A percentile compares a stretch with the other conserved stretches of the same genome.
phyloP scores from a whole-genome alignment of 1,284 basidiomycete species.

The Inonotus hispidus region DNA sequence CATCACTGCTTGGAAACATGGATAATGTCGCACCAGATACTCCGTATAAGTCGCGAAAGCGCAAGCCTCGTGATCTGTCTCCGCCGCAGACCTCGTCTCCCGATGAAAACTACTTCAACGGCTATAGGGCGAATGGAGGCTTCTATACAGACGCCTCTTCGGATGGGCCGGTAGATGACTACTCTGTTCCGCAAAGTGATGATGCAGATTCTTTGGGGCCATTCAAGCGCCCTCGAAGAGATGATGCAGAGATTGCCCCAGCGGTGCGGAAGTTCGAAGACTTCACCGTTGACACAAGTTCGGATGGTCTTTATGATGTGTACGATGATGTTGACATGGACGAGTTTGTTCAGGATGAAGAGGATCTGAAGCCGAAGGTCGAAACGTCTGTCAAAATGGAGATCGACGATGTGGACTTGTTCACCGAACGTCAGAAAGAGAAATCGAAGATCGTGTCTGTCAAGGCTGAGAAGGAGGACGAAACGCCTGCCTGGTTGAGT shows the following conservation, averaged over 20 bases:
- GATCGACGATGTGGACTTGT: constrained; percentile 24
- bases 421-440: constrained; percentile 10
- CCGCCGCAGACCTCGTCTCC: constrained; percentile 22
- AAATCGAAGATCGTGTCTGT: constrained; percentile 22
- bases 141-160: constrained; percentile 43
- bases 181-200: constrained; percentile 41
- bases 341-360: constrained; percentile 44
- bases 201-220: constrained; percentile 54
- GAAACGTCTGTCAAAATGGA: constrained; percentile 30
- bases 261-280: constrained; percentile 50
- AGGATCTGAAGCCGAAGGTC: constrained; percentile 28
- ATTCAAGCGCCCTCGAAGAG: constrained; percentile 55
- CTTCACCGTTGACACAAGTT: constrained; percentile 50
- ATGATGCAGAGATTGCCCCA: constrained; percentile 41
- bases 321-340: constrained; percentile 49
- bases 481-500: constrained; percentile 66
- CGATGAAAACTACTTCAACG: constrained; percentile 19
- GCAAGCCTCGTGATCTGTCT: constrained; percentile 47
- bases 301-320: constrained; percentile 37
- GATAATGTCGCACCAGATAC: constrained; percentile 42
- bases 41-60: constrained; percentile 46
- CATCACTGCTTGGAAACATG: constrained; percentile 63
- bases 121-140: constrained; percentile 28
- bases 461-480: constrained; percentile 37
- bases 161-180: constrained; percentile 49